Percentiles rank a stretch among this genome's conserved stretches.
These are phyloP conservation scores for Psilocybe mexicana DNA, from an alignment of 1,284 basidiomycete genomes.

Conservation along the genomic window DNA sequence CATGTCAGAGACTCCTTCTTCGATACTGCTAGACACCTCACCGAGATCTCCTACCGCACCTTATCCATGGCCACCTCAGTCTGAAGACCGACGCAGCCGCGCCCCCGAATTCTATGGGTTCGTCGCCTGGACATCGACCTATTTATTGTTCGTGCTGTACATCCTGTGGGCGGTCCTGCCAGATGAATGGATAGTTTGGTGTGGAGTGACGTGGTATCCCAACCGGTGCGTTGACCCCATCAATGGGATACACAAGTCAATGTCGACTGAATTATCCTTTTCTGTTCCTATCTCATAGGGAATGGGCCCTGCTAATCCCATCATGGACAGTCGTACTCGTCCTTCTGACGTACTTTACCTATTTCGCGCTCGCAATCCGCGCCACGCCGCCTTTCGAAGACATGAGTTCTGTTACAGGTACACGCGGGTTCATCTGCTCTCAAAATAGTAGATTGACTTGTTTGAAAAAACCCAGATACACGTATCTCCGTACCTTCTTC, in stretches of 20 bases:
- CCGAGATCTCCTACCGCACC: slow-evolving; percentile 25
- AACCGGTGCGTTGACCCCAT: slow-evolving; percentile 56
- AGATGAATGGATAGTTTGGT: slow-evolving; percentile 55
- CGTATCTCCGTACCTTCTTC: slow-evolving; percentile 47
- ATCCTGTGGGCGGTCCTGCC: slow-evolving; percentile 66
- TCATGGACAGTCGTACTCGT: slow-evolving; percentile 75
- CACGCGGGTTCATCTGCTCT: slow-evolving; percentile 18
- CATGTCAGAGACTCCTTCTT: slow-evolving; percentile 12
- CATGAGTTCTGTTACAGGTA: slow-evolving; percentile 66
- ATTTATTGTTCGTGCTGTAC: slow-evolving; percentile 69
- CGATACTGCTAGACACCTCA: slow-evolving; percentile 22
- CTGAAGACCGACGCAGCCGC: slow-evolving; percentile 51
- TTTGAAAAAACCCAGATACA: slow-evolving; percentile 43
- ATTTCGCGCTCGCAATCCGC: slow-evolving; percentile 73
- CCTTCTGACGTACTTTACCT: slow-evolving; percentile 76
- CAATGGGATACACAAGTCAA: background rate
- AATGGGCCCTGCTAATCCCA: slow-evolving; percentile 87
- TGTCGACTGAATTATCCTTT: background rate
- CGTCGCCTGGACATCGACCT: slow-evolving; percentile 80
- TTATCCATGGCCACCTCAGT: slow-evolving; percentile 24
- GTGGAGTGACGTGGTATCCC: slow-evolving; percentile 87
- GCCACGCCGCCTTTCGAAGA: slow-evolving; percentile 73
- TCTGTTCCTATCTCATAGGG: slow-evolving; percentile 42
- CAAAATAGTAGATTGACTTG: background rate
- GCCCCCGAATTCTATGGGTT: slow-evolving; percentile 88